Evolutionary conservation across 1,284 basidiomycete species (phyloP).

Genomic region (Ganoderma sinense): DNA sequence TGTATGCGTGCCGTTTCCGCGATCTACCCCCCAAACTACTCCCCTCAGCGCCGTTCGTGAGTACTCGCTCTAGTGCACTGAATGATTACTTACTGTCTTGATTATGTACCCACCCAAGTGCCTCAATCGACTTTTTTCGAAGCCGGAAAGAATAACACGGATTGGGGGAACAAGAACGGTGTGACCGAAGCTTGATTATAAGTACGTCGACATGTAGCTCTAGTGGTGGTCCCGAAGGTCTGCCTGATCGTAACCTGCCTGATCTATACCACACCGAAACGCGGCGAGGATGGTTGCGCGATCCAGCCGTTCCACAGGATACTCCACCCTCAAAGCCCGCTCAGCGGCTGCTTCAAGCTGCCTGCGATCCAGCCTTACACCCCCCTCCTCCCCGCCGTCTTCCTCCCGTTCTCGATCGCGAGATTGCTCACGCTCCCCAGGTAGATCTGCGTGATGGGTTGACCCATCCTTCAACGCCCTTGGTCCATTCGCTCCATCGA

Average conservation of each 20-base stretch:
- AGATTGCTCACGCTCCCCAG: background rate
- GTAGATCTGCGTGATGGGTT: background rate
- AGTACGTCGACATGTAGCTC: background rate
- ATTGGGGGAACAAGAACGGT: slow-evolving; percentile 60
- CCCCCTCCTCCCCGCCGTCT: background rate
- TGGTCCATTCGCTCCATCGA: background rate
- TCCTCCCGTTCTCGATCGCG: background rate
- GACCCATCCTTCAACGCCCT: background rate
- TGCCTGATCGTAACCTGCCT: background rate
- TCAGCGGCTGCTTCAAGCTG: background rate
- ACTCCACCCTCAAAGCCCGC: background rate
- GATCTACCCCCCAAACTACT: too few relatives aligned
- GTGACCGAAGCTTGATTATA: slow-evolving; percentile 31
- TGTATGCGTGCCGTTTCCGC: too few relatives aligned
- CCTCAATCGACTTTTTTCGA: slow-evolving; percentile 78
- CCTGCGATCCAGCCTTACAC: background rate
- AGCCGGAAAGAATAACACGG: slow-evolving; percentile 76
- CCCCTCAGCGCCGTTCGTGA: slow-evolving; percentile 72
- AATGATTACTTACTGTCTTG: background rate
- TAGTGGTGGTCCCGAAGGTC: background rate
- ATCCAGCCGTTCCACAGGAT: background rate
- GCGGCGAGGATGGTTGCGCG: background rate
- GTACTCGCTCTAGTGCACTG: slow-evolving; percentile 34
- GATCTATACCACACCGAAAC: background rate
- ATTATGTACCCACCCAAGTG: slow-evolving; percentile 76